These are phyloP conservation scores for Crassisporium funariophilum DNA, from an alignment of 768 basidiomycete species.

Conservation along the genomic window DNA sequence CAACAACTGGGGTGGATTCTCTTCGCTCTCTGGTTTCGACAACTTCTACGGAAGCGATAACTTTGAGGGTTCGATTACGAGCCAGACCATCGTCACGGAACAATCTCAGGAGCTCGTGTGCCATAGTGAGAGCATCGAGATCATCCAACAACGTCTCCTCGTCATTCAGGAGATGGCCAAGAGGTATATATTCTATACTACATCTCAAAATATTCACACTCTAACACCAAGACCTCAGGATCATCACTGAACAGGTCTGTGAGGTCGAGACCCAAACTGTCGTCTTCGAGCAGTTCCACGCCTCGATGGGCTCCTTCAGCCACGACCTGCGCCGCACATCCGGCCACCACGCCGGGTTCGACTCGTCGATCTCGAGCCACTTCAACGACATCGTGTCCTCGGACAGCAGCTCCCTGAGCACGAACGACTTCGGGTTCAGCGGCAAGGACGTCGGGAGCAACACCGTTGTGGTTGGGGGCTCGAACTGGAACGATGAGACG, in stretches of 20 bases:
- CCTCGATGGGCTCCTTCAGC: conserved; percentile 39
- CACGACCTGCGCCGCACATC: conserved; percentile 41
- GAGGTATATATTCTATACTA: conserved; percentile 26
- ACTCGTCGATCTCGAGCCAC: conserved; percentile 36
- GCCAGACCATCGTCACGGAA: conserved; percentile 28
- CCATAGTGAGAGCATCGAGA: conserved; percentile 36
- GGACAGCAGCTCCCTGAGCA: conserved; percentile 38
- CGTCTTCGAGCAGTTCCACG: conserved; percentile 43
- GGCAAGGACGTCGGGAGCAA: conserved; percentile 40
- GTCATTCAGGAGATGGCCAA: conserved; percentile 49
- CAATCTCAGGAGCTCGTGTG: conserved; percentile 37
- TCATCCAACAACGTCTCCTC: conserved; percentile 48
- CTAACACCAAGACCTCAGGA: conserved; percentile 33
- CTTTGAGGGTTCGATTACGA: conserved; percentile 38
- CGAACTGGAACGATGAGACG: conserved; percentile 39
- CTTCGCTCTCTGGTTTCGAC: conserved; percentile 42
- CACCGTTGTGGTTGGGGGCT: conserved; percentile 36
- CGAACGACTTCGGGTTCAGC: conserved; percentile 40
- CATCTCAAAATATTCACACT: not conserved
- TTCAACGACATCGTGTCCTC: conserved; percentile 32
- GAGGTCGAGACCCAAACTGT: conserved; percentile 51
- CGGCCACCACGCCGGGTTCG: conserved; percentile 38
- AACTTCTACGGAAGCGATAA: conserved; percentile 48
- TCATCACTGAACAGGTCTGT: conserved; percentile 48
- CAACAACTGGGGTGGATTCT: conserved; percentile 39